Evolutionary conservation across 371 early-diverging fungal species (phyloP).

Genomic region (Mucor circinelloides): DNA sequence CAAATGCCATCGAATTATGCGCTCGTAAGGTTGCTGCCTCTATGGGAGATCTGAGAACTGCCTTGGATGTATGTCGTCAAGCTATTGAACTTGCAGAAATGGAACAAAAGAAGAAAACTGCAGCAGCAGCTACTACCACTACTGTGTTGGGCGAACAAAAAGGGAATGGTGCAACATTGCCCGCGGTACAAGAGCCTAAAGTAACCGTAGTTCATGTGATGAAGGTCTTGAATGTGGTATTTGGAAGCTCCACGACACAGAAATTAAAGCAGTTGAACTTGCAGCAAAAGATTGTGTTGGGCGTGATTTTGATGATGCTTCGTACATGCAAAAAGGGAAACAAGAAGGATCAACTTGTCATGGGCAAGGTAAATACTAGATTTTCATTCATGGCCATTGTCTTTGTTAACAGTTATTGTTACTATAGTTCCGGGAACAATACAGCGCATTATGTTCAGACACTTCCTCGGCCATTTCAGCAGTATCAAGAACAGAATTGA

Average conservation of each 20-base stretch:
- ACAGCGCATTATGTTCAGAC: constrained; percentile 51
- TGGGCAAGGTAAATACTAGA: constrained; percentile 48
- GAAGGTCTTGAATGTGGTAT: constrained; percentile 66
- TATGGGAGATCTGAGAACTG: constrained; percentile 91
- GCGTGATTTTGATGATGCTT: constrained; percentile 48
- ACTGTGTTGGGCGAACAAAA: constrained; percentile 32
- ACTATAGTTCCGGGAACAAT: constrained; percentile 59
- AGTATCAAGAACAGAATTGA: constrained; percentile 76
- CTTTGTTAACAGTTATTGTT: background rate
- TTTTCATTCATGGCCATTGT: constrained; percentile 10
- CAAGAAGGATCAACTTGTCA: constrained; percentile 51
- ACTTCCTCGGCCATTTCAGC: constrained; percentile 55
- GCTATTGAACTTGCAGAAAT: constrained; percentile 82
- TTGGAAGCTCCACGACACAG: constrained; percentile 64
- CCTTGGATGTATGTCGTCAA: constrained; percentile 88
- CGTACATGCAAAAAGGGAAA: constrained; percentile 23
- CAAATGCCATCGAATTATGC: constrained; percentile 88
- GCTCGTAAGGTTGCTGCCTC: constrained; percentile 90
- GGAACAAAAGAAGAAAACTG: constrained; percentile 49
- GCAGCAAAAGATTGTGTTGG: constrained; percentile 82
- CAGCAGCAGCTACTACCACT: background rate
- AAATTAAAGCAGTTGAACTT: constrained; percentile 71
- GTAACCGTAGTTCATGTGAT: constrained; percentile 83
- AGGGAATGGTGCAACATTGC: constrained; percentile 2
- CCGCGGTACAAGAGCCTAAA: constrained; percentile 48